Evolutionary conservation across 208 protist species (phyloP).

Genomic region (Trypanosoma cruzi): DNA sequence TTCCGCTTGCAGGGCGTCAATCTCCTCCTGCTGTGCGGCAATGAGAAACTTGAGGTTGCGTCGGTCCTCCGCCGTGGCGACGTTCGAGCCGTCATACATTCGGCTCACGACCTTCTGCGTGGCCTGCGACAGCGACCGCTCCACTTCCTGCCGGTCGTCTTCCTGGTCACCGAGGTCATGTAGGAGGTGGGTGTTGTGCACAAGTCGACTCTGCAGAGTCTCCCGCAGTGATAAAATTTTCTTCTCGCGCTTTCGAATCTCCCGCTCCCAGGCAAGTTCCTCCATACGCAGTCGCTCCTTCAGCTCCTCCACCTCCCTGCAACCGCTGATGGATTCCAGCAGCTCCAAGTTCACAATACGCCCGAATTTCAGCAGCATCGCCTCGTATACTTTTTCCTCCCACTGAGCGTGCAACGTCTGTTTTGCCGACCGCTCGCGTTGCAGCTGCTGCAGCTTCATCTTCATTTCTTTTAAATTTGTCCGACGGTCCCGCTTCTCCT

Average conservation of each 20-base stretch:
- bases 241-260: slow-evolving; percentile 64
- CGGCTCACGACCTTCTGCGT: slow-evolving; percentile 73
- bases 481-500: slow-evolving; percentile 68
- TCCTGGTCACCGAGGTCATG: slow-evolving; percentile 86
- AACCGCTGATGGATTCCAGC: slow-evolving; percentile 86
- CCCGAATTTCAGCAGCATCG: slow-evolving; percentile 96
- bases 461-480: slow-evolving; percentile 56
- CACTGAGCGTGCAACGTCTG: slow-evolving; percentile 71
- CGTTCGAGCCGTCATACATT: slow-evolving; percentile 58
- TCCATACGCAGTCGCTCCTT: slow-evolving; percentile 87
- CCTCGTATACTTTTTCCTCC: slow-evolving; percentile 90
- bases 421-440: slow-evolving; percentile 68
- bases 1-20: slow-evolving; percentile 93
- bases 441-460: slow-evolving; percentile 65
- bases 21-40: slow-evolving; percentile 90
- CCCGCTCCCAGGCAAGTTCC: slow-evolving; percentile 79
- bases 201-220: slow-evolving; percentile 57
- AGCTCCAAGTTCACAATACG: slow-evolving; percentile 93
- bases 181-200: slow-evolving; percentile 89
- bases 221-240: slow-evolving; percentile 72
- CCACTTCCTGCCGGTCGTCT: slow-evolving; percentile 73
- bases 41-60: slow-evolving; percentile 87
- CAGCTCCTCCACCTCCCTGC: slow-evolving; percentile 87
- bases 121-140: slow-evolving; percentile 65
- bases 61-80: slow-evolving; percentile 84